Percentiles rank a stretch among this genome's conserved stretches.
Evolutionary conservation across 75 land plant species (phyloP).

Genomic region (Adiantum capillusveneris): DNA sequence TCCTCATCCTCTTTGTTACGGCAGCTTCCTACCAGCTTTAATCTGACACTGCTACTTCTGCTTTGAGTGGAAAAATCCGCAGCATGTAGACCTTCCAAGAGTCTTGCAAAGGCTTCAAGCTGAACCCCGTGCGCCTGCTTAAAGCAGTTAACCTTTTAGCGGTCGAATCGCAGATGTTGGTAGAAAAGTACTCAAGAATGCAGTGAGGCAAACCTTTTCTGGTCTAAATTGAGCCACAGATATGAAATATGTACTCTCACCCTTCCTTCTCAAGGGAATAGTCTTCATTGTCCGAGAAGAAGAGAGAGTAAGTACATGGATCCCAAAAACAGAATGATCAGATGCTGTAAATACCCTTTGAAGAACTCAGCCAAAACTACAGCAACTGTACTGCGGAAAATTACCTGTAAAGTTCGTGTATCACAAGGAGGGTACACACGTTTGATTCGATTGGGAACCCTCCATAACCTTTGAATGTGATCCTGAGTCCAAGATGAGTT

Average conservation of each 20-base stretch:
- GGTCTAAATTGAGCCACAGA: constrained; percentile 99
- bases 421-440: constrained; percentile 98
- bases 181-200: too few species aligned
- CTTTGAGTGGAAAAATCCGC: constrained; percentile 14
- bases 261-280: constrained; percentile 70
- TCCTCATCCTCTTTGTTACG: constrained; percentile 69
- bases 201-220: constrained; percentile 65
- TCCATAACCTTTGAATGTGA: constrained; percentile 83
- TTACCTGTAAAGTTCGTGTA: constrained; percentile 83
- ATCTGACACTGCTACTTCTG: constrained; percentile 26
- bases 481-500: constrained; percentile 96
- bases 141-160: background rate
- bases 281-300: constrained; percentile 25
- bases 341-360: too few species aligned
- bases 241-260: constrained; percentile 34
- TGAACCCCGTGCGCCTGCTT: constrained; percentile 75
- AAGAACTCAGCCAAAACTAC: too few species aligned
- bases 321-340: too few species aligned
- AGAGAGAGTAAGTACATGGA: too few species aligned
- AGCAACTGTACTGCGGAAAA: too few species aligned
- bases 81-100: constrained; percentile 32
- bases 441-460: constrained; percentile 47
- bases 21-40: constrained; percentile 94
- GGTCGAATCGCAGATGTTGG: too few species aligned
- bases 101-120: constrained; percentile 73